Conservation (phyloP, 2,329 filamentous ascomycete genomes). For the Ophiosphaerella korrae region DNA sequence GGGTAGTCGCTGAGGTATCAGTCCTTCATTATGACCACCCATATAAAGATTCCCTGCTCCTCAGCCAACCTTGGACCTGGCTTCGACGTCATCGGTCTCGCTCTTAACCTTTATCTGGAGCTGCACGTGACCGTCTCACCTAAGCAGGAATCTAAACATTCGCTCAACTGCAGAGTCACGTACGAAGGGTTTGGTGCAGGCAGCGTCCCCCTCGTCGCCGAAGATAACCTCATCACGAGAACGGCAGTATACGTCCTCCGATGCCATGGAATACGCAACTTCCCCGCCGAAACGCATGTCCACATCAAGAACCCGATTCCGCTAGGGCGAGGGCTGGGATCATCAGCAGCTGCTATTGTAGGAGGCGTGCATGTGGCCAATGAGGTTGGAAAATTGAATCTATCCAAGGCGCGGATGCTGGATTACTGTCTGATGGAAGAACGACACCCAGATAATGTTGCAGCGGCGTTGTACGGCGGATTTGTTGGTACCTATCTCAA, state of each 20-base stretch:
- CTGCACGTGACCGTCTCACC: constrained; percentile 75
- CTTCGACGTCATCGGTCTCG: constrained; percentile 96
- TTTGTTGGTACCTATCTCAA: constrained; percentile 97
- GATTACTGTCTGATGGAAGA: constrained; percentile 98
- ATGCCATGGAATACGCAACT: constrained; percentile 84
- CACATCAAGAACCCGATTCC: constrained; percentile 97
- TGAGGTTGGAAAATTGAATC: constrained; percentile 78
- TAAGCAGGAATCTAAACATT: constrained; percentile 58
- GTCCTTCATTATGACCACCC: constrained; percentile 45
- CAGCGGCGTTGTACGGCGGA: constrained; percentile 91
- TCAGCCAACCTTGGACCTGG: constrained; percentile 96
- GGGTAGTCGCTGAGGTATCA: constrained; percentile 14
- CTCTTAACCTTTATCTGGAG: constrained; percentile 92
- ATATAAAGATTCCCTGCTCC: constrained; percentile 86
- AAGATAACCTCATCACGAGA: constrained; percentile 89
- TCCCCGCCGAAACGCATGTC: constrained; percentile 82
- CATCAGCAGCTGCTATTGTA: constrained; percentile 92
- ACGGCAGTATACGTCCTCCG: constrained; percentile 93
- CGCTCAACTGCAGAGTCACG: constrained; percentile 85
- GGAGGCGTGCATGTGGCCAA: constrained; percentile 93
- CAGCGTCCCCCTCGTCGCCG: constrained; percentile 81
- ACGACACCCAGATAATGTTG: constrained; percentile 64
- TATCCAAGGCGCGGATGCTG: constrained; percentile 81
- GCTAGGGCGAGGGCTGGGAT: constrained; percentile 89
- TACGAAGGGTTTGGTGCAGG: constrained; percentile 84